These are phyloP conservation scores for Bipolaris oryzae DNA, from an alignment of 2,329 filamentous ascomycete species.

Conservation along the genomic window DNA sequence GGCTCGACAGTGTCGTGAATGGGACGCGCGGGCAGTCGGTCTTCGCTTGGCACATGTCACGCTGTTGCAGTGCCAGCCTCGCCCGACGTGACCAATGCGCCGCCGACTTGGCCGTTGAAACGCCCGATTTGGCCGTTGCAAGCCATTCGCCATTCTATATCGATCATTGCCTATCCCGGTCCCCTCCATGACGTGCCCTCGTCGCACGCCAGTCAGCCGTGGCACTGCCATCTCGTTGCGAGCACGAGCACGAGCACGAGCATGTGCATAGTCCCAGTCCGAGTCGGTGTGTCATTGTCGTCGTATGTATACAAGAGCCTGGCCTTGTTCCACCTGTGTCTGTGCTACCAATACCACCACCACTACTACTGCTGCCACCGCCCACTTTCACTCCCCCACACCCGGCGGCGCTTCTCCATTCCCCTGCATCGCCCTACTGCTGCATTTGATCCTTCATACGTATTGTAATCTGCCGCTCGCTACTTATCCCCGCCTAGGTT, in stretches of 20 bases:
- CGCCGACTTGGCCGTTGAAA: constrained; percentile 16
- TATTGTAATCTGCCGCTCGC: background rate
- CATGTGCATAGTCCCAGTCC: no score
- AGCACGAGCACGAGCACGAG: no score
- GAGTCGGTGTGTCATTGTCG: background rate
- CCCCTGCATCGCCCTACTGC: constrained; percentile 1
- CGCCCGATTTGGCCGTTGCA: constrained; percentile 9
- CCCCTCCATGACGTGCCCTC: constrained; percentile 39
- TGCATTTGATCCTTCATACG: background rate
- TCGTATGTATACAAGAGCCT: background rate
- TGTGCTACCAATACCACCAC: background rate
- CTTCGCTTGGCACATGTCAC: background rate
- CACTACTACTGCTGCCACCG: background rate
- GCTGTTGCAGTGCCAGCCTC: background rate
- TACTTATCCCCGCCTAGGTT: constrained; percentile 2
- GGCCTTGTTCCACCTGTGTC: background rate
- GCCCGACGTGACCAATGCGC: constrained; percentile 23
- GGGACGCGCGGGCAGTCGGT: background rate
- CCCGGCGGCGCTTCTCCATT: background rate
- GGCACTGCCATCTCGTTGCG: no score
- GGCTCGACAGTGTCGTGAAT: no score
- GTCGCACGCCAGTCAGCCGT: constrained; percentile 12
- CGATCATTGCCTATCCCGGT: constrained; percentile 38
- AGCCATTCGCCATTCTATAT: constrained; percentile 28
- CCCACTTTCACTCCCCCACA: constrained; percentile 8